Conservation (phyloP, 2,329 filamentous ascomycete species). For the Leptoxyphium fumago region DNA sequence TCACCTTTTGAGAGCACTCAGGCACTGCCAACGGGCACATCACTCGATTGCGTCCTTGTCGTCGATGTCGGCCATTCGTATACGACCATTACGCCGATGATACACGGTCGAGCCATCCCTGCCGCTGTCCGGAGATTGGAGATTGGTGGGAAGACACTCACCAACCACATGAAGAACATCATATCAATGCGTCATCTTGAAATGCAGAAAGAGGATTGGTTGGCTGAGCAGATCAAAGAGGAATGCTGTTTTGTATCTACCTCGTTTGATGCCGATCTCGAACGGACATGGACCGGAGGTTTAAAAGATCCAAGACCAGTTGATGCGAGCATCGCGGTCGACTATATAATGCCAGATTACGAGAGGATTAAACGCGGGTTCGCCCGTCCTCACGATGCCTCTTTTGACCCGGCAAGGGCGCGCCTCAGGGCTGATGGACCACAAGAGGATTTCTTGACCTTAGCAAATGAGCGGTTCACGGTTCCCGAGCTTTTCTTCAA, state of each 20-base stretch:
- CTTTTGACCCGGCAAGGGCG: constrained; percentile 39
- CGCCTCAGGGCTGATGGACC: constrained; percentile 33
- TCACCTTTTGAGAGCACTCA: constrained; percentile 1
- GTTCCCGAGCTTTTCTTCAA: constrained; percentile 84
- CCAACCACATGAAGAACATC: constrained; percentile 80
- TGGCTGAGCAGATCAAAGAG: constrained; percentile 95
- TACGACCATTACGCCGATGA: constrained; percentile 76
- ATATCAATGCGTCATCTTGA: constrained; percentile 87
- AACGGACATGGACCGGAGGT: constrained; percentile 70
- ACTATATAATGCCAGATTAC: constrained; percentile 84
- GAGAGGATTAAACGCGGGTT: constrained; percentile 50
- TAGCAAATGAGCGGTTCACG: constrained; percentile 83
- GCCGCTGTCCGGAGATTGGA: constrained; percentile 71
- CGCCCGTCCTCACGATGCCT: constrained; percentile 62
- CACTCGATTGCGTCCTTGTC: constrained; percentile 70
- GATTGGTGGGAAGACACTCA: constrained; percentile 82
- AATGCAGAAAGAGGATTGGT: constrained; percentile 83
- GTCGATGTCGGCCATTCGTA: constrained; percentile 89
- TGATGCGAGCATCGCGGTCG: constrained; percentile 52
- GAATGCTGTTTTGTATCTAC: constrained; percentile 57
- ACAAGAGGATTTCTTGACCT: constrained; percentile 64
- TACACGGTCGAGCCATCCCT: constrained; percentile 68
- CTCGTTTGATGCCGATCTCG: constrained; percentile 57
- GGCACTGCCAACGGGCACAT: constrained; percentile 17
- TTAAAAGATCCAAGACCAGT: constrained; percentile 38